Conservation (phyloP, 192 early-diverging fungal species). For the Coemansia sp. region DNA sequence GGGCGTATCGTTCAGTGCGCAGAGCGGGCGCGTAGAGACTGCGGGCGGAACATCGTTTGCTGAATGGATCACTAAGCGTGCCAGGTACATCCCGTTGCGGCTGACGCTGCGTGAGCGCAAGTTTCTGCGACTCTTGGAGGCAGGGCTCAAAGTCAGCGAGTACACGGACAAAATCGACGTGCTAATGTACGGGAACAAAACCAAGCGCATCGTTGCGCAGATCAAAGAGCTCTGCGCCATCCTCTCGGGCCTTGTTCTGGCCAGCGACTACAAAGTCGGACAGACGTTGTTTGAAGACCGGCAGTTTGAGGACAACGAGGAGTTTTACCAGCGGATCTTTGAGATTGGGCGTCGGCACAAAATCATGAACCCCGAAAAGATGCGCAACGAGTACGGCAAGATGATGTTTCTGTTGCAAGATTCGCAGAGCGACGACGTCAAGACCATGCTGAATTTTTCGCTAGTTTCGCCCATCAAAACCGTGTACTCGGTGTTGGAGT, state of each 20-base stretch:
- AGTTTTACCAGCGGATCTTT: constrained; percentile 76
- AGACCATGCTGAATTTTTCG: constrained; percentile 78
- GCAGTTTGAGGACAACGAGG: constrained; percentile 72
- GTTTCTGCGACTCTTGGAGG: constrained; percentile 90
- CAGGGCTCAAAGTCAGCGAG: constrained; percentile 89
- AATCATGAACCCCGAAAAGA: constrained; percentile 96
- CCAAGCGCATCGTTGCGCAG: constrained; percentile 88
- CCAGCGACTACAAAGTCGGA: constrained; percentile 80
- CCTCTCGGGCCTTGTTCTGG: constrained; percentile 86
- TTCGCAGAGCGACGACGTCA: constrained; percentile 69
- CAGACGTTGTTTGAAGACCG: constrained; percentile 75
- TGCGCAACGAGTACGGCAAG: constrained; percentile 96
- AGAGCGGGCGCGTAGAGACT: constrained; percentile 48
- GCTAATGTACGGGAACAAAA: constrained; percentile 78
- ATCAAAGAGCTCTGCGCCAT: constrained; percentile 97
- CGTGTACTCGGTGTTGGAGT: constrained; percentile 77
- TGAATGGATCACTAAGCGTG: constrained; percentile 82
- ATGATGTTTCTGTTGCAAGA: constrained; percentile 91
- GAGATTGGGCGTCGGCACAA: constrained; percentile 79
- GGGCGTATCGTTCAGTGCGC: constrained; percentile 46
- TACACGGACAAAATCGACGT: constrained; percentile 87
- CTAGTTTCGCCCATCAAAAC: constrained; percentile 89
- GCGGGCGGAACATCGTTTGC: constrained; percentile 62
- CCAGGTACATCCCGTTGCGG: constrained; percentile 95
- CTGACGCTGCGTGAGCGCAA: constrained; percentile 90